Percentiles rank a stretch among this genome's conserved stretches.
phyloP scores from a whole-genome alignment of 1,139 yeast species.

The Pichia sp. region DNA sequence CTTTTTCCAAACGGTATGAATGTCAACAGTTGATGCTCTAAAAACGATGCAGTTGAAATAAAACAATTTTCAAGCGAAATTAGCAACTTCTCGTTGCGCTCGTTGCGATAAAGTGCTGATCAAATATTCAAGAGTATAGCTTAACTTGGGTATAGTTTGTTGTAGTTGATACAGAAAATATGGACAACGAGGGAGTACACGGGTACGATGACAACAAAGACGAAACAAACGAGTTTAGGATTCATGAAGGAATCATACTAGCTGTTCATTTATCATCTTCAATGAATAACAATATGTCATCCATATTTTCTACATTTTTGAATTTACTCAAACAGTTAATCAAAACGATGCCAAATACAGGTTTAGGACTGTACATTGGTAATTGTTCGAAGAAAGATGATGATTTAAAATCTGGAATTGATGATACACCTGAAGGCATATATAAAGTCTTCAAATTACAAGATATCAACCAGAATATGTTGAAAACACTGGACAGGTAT shows the following conservation, averaged over 20 bases:
- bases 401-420: conserved; percentile 6
- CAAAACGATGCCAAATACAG: conserved; percentile 55
- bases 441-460: conserved; percentile 32
- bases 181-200: not conserved
- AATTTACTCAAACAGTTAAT: conserved; percentile 53
- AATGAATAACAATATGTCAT: conserved; percentile 42
- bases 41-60: not conserved
- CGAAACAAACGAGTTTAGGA: conserved; percentile 38
- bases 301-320: conserved; percentile 47
- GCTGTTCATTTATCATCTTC: conserved; percentile 54
- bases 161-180: not conserved
- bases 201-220: conserved; percentile 3
- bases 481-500: conserved; percentile 35
- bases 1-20: not conserved
- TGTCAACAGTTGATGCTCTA: not conserved
- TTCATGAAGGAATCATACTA: conserved; percentile 59
- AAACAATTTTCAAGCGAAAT: not conserved
- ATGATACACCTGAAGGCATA: conserved; percentile 11
- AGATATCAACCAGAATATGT: conserved; percentile 35
- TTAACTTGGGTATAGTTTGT: not conserved
- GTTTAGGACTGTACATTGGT: conserved; percentile 59
- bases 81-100: conserved; percentile 1
- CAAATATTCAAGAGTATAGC: not conserved
- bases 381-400: conserved; percentile 32
- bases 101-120: not conserved